Conservation (phyloP, 371 early-diverging fungal species). For the Fennellomyces sp. region DNA sequence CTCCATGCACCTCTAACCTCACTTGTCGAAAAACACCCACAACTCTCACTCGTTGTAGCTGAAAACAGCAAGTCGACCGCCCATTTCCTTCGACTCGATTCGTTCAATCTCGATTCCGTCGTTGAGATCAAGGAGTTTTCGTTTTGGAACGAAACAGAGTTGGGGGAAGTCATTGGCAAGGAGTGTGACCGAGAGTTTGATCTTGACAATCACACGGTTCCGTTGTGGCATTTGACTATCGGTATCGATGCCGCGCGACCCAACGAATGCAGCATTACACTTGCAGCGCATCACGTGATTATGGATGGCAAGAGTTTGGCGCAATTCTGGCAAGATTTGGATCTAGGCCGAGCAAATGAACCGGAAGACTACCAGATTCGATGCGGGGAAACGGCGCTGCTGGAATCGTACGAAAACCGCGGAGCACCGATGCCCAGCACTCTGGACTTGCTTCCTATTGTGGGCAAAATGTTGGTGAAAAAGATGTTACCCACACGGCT, state of each 20-base stretch:
- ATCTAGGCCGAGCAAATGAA: conserved; percentile 1
- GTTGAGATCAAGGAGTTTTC: conserved; percentile 20
- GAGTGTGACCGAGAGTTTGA: conserved; percentile 29
- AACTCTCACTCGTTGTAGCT: conserved; percentile 20
- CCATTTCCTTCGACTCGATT: conserved; percentile 25
- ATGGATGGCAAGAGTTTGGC: conserved; percentile 39
- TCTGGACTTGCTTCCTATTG: not conserved
- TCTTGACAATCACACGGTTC: conserved; percentile 12
- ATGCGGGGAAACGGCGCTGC: too few species aligned
- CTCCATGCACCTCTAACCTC: conserved; percentile 25
- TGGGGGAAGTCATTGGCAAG: conserved; percentile 11
- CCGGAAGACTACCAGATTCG: too few species aligned
- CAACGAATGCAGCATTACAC: conserved; percentile 14
- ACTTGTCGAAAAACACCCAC: conserved; percentile 29
- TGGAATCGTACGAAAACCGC: not conserved
- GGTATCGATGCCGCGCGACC: conserved; percentile 7
- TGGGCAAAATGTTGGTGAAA: not conserved
- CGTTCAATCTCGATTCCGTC: conserved; percentile 23
- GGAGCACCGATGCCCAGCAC: not conserved
- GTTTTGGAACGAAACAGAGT: conserved; percentile 11
- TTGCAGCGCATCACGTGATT: conserved; percentile 32
- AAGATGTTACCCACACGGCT: not conserved
- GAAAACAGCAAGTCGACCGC: conserved; percentile 16
- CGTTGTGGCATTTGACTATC: conserved; percentile 40
- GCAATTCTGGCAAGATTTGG: conserved; percentile 29